These are phyloP conservation scores for Abrus pulchellus DNA, from an alignment of 306 rosid species.

Conservation along the genomic window DNA sequence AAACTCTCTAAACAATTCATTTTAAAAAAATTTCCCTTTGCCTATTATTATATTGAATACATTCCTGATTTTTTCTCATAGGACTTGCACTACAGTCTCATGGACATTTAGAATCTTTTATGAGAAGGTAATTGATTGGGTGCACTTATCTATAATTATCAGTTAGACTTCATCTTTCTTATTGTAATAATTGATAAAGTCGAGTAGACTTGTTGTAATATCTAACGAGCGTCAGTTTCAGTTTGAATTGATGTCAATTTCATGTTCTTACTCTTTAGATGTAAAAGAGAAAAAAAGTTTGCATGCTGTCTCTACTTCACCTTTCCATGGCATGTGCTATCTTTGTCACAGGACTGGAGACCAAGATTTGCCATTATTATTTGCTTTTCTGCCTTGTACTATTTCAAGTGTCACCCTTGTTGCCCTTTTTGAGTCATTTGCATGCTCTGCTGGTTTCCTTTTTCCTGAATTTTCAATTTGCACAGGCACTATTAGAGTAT, in stretches of 20 bases:
- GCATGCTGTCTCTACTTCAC: slow-evolving; percentile 23
- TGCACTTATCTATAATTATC: slow-evolving; percentile 10
- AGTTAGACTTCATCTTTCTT: slow-evolving; percentile 26
- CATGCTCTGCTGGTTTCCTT: slow-evolving; percentile 33
- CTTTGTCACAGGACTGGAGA: slow-evolving; percentile 38
- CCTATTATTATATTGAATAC: slow-evolving; percentile 43
- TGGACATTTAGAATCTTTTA: slow-evolving; percentile 91
- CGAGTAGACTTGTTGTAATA: slow-evolving; percentile 17
- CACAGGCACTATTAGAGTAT: slow-evolving; percentile 86
- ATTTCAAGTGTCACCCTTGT: slow-evolving; percentile 32
- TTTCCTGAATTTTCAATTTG: slow-evolving; percentile 39
- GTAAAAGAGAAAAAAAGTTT: slow-evolving; percentile 19
- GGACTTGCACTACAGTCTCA: slow-evolving; percentile 94
- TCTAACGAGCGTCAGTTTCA: slow-evolving; percentile 30
- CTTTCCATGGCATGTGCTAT: slow-evolving; percentile 24
- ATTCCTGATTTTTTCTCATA: slow-evolving; percentile 48
- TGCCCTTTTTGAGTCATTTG: slow-evolving; percentile 34
- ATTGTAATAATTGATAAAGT: slow-evolving; percentile 34
- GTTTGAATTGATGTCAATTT: slow-evolving; percentile 37
- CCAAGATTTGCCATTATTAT: slow-evolving; percentile 29
- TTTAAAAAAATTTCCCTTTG: slow-evolving; percentile 29
- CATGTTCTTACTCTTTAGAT: slow-evolving; percentile 8
- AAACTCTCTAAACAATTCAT: not conserved
- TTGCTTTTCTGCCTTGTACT: slow-evolving; percentile 40
- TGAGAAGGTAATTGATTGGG: slow-evolving; percentile 74